Base-by-base conservation (phyloP, 768 basidiomycete species). In the Amanita rubescens region DNA sequence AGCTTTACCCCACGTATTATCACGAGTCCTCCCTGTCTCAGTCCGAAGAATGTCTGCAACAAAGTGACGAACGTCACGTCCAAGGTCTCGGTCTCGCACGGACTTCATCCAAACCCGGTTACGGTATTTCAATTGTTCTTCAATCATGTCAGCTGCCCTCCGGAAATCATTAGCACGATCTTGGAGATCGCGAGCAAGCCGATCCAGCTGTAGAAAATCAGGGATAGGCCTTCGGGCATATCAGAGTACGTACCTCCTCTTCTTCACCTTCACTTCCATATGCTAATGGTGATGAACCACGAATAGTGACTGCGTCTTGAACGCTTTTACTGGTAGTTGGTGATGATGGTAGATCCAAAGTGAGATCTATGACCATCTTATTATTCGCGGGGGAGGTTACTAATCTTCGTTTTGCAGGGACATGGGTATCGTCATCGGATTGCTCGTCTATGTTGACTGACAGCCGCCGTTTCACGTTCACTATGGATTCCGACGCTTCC, bases 261-360 rank as follows among this genome's bases (percentile, higher is more conserved):
- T 53, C 55, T 45, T 60, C 59, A 34, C 56, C 58, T 20, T 55
- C 51, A 43, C 52, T 42, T 38, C 51, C 51, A 49, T 57, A 53
- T 34, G 39, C 43, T 17, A 56, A 45, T 33, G 49, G 55, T 19
- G 50, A 56, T 56, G 55, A 56, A 49, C 48, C 45, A 43, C 33
- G 27, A 55, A 34, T 42, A n/a, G 42, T 33, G 33, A 33, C 32
- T 32, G 20, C 38, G n/a, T 27, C 44, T 20, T 20, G 25, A 27
- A 44, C 39, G 20, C 35, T 37, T 44, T 33, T 32, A 20, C 24
- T 25, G 22, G 20, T 52, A 33, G 32, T 35, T 39, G 30, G 37
- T 25, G 55, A 56, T 39, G 43, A 56, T 22, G 27, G 38, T 39
- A 19, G 12, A 19, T 39, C 11, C 38, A 39, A 22, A 37, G 49